Evolutionary conservation across 768 basidiomycete species (phyloP).

Genomic region (Cubamyces lactineus): DNA sequence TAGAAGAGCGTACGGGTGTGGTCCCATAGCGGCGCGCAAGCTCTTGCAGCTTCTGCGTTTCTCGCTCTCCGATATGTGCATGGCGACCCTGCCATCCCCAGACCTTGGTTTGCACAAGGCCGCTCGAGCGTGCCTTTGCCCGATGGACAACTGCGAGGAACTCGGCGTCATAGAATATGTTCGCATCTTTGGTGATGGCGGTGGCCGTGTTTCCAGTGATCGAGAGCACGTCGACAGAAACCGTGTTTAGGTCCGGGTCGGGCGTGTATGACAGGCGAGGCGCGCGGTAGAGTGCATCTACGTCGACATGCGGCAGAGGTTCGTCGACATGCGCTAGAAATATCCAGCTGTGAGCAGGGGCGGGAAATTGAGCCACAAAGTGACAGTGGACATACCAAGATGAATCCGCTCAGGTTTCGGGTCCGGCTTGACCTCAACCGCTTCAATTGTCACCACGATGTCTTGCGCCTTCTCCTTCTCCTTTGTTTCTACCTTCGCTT

Average conservation of each 20-base stretch:
- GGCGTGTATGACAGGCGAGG: conserved; percentile 30
- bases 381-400: conserved; percentile 16
- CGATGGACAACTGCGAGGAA: conserved; percentile 70
- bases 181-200: conserved; percentile 46
- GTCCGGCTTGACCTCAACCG: not conserved
- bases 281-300: conserved; percentile 48
- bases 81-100: conserved; percentile 79
- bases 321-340: conserved; percentile 44
- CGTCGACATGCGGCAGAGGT: conserved; percentile 51
- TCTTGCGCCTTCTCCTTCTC: not conserved
- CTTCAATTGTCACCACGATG: not conserved
- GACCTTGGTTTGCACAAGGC: conserved; percentile 67
- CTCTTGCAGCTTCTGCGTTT: conserved; percentile 69
- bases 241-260: conserved; percentile 47
- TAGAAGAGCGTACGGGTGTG: conserved; percentile 48
- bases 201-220: conserved; percentile 56
- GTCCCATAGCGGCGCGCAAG: conserved; percentile 77
- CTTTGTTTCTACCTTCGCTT: not conserved
- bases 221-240: conserved; percentile 76
- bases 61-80: conserved; percentile 55
- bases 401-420: conserved; percentile 6
- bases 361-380: not conserved
- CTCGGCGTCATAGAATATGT: conserved; percentile 77
- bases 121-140: conserved; percentile 62
- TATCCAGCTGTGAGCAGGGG: not conserved